phyloP scores from a whole-genome alignment of 495 filamentous ascomycete genomes.

The Trichoderma orchidacearum region DNA sequence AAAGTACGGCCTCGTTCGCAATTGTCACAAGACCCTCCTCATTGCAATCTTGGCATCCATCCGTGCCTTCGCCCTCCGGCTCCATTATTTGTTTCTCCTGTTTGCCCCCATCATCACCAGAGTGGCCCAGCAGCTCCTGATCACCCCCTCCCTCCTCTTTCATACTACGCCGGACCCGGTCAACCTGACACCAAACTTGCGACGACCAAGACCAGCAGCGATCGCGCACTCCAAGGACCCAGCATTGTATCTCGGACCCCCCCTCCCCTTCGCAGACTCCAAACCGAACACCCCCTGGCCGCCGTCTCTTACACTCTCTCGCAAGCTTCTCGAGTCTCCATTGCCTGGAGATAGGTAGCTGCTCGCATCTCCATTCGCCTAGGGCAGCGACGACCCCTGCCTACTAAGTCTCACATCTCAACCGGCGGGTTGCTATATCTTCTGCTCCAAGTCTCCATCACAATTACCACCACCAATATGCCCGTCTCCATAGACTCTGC shows the following conservation, averaged over 20 bases:
- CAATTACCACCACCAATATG: constrained; percentile 25
- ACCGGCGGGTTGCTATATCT: not conserved
- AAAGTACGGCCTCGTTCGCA: not conserved
- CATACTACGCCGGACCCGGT: not conserved
- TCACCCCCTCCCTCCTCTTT: no score
- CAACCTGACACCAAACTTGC: not conserved
- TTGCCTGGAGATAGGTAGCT: not conserved
- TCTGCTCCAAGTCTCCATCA: not conserved
- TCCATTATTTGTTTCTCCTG: no score
- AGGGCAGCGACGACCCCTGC: no score
- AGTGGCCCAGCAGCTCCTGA: no score
- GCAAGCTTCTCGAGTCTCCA: no score
- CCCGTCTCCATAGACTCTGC: constrained; percentile 58
- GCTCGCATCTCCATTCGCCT: no score
- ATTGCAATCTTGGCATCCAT: no score
- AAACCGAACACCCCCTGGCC: not conserved
- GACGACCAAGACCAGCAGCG: no score
- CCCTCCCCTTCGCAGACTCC: not conserved
- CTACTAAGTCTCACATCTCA: not conserved
- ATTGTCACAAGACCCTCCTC: constrained; percentile 1
- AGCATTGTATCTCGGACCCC: not conserved
- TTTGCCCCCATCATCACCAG: no score
- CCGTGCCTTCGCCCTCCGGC: no score
- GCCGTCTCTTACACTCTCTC: not conserved
- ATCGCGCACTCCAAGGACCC: no score